Evolutionary conservation across 176 grass and related monocot genomes (phyloP), one percentile per base, ranked within the genome.

Genomic region (Elymus sibiricus): DNA sequence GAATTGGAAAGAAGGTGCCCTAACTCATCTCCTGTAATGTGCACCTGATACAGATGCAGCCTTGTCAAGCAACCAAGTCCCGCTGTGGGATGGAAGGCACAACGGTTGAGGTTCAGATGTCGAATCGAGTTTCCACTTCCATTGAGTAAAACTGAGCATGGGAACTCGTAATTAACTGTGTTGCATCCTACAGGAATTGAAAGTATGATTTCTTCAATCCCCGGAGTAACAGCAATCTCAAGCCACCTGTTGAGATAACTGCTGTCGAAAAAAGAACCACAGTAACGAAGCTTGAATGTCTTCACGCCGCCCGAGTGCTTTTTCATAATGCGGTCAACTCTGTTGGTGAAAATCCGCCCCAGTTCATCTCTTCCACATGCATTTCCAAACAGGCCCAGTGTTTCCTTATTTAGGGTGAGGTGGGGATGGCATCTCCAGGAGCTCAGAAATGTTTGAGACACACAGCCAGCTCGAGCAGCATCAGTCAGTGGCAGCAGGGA

Each of bases 391-490:
- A 70, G 67, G 34, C 67, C 19, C 21, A 70, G 32, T 39, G 67
- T 70, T 40, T 70, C 67, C 11, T 6, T 22, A 13, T 1, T 40
- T 17, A 70, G 11, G 67, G 34, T 70, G 35, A 70, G 67, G 67
- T 70, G 11, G 21, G 67, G 35, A 39, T 37, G 67, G 9, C 9
- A 70, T 70, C 67, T n/a, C 14, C 37, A 39, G 67, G 19, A 70
- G 67, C 35, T 70, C 5, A 39, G 67, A 70, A 70, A 70, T 39
- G 67, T 39, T 19, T 40, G 67, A 38, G 67, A 70, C 34, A 70
- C 67, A 70, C 67, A 70, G 67, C 67, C 67, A 70, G 67, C 67
- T 70, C 22, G 34, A 35, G 67, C 67, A 70, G 34, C 67, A 70
- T 70, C 67, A n/a, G 16, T 19, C 19, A 70, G 67, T 70, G 67